A percentile compares a stretch with the other conserved stretches of the same genome.
phyloP scores from a whole-genome alignment of 371 early-diverging fungal species.

The Actinomortierella ambigua region DNA sequence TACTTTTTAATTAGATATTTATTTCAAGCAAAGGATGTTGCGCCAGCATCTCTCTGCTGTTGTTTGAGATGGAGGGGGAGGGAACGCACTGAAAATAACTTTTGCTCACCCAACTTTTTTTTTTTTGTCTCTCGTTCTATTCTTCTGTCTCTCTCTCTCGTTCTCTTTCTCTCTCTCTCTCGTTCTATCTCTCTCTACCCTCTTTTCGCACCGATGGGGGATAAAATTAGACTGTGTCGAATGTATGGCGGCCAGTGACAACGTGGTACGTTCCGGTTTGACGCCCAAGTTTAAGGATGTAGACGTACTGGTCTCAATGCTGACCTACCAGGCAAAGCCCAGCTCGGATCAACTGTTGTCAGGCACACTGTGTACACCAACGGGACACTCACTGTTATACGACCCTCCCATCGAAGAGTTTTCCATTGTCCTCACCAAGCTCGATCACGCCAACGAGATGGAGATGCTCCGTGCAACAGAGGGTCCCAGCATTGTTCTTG shows the following conservation, averaged over 20 bases:
- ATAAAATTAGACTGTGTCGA: conserved; percentile 89
- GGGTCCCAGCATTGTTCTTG: conserved; percentile 89
- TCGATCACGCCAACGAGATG: conserved; percentile 46
- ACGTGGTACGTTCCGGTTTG: conserved; percentile 96
- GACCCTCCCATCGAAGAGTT: conserved; percentile 98
- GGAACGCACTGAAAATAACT: no score
- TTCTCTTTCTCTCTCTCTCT: not conserved
- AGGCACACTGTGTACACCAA: conserved; percentile 49
- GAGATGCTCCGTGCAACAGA: conserved; percentile 63
- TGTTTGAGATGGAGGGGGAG: no score
- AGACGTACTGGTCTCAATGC: conserved; percentile 86
- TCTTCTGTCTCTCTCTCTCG: not conserved
- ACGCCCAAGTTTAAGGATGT: conserved; percentile 99
- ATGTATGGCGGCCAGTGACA: conserved; percentile 98
- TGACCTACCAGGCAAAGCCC: conserved; percentile 87
- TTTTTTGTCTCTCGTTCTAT: not conserved
- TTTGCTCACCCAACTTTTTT: not conserved
- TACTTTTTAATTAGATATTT: no score
- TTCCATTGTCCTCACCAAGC: conserved; percentile 72
- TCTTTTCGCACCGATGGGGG: no score
- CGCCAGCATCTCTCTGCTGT: no score
- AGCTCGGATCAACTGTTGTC: conserved; percentile 78
- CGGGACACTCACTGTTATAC: conserved; percentile 70
- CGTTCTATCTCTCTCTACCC: no score
- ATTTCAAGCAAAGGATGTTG: no score